phyloP scores from a whole-genome alignment of 2,329 filamentous ascomycete species.

The Aspergillus sp. region DNA sequence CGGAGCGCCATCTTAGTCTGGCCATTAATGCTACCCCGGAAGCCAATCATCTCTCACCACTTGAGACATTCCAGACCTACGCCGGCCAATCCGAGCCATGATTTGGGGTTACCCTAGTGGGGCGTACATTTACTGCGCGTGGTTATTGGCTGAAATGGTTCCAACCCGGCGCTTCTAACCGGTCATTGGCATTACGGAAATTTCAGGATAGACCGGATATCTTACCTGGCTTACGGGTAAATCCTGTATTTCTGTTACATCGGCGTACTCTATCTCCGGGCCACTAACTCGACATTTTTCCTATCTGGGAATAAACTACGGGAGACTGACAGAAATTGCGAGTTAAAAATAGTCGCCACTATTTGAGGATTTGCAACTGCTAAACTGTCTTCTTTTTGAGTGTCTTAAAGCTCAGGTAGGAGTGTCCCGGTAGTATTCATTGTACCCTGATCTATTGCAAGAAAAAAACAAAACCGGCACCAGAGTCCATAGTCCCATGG shows the following conservation, averaged over 20 bases:
- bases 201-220: not conserved
- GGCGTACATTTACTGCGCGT: not conserved
- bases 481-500: no score
- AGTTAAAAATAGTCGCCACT: not conserved
- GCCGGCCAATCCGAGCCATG: not conserved
- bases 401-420: no score
- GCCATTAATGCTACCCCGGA: slow-evolving; percentile 3
- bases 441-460: no score
- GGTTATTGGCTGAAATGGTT: not conserved
- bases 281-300: slow-evolving; percentile 1
- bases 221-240: not conserved
- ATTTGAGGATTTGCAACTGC: not conserved
- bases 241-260: not conserved
- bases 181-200: not conserved
- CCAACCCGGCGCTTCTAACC: not conserved
- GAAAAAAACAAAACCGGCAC: no score
- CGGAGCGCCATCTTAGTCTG: slow-evolving; percentile 7
- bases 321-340: slow-evolving; percentile 1
- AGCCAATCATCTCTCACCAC: slow-evolving; percentile 6
- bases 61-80: slow-evolving; percentile 11
- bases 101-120: not conserved
- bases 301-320: not conserved
- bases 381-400: not conserved
- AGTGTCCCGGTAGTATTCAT: no score
- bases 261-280: slow-evolving; percentile 5